These are phyloP conservation scores for Pulveroboletus sp. DNA, from an alignment of 768 basidiomycete species.

Conservation along the genomic window DNA sequence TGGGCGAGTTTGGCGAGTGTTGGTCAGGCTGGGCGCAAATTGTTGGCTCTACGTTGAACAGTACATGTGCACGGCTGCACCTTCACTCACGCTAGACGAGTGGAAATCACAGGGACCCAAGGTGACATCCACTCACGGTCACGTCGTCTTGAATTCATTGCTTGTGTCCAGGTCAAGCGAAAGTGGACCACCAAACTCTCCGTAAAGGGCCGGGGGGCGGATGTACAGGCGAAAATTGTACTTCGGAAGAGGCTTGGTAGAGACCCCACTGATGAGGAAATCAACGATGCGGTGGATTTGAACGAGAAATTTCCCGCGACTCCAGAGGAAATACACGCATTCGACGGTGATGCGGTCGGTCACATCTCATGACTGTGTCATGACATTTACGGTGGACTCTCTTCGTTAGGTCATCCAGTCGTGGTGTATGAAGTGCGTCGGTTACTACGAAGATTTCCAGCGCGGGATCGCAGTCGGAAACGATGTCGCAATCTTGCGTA, in stretches of 20 bases:
- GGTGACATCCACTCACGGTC: neutral
- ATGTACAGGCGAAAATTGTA: constrained; percentile 14
- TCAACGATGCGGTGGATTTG: neutral
- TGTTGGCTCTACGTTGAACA: constrained; percentile 20
- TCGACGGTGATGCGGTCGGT: constrained; percentile 14
- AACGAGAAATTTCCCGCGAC: constrained; percentile 10
- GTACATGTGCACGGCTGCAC: constrained; percentile 12
- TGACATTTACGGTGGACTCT: neutral
- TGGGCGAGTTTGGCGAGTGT: constrained; percentile 1
- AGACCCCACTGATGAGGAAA: constrained; percentile 9
- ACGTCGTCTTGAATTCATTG: too few species aligned
- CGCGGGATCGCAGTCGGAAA: constrained; percentile 15
- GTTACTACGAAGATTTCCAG: constrained; percentile 22
- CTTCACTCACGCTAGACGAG: constrained; percentile 9
- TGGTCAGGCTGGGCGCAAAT: constrained; percentile 11
- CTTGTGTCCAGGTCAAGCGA: constrained; percentile 13
- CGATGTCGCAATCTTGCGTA: constrained; percentile 1
- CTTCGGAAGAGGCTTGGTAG: constrained; percentile 15
- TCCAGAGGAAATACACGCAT: constrained; percentile 15
- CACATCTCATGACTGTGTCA: neutral
- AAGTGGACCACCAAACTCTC: constrained; percentile 18
- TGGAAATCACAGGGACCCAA: constrained; percentile 17
- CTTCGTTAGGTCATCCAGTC: constrained; percentile 15
- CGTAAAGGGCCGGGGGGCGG: constrained; percentile 6
- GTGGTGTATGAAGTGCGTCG: constrained; percentile 18